phyloP scores from a whole-genome alignment of 2,329 filamentous ascomycete species.

The Fusarium verrucosum region DNA sequence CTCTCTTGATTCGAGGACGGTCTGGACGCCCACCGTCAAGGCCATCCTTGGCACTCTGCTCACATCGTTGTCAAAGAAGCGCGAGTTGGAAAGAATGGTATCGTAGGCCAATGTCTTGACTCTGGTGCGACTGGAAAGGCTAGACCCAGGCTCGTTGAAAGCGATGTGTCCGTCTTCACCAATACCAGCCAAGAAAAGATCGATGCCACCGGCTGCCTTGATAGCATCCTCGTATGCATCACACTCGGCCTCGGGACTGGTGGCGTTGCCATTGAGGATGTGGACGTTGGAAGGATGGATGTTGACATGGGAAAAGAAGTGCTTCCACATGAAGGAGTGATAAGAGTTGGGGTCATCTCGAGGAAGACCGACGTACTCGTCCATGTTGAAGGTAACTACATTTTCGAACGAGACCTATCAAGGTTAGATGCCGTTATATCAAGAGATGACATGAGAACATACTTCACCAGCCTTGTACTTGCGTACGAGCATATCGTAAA shows the following conservation, averaged over 20 bases:
- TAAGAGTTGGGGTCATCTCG: constrained; percentile 87
- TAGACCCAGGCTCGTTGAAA: constrained; percentile 89
- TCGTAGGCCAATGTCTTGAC: constrained; percentile 90
- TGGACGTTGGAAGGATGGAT: constrained; percentile 84
- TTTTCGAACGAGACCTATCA: constrained; percentile 80
- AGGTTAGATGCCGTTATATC: not conserved
- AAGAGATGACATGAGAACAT: constrained; percentile 36
- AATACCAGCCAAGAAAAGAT: constrained; percentile 86
- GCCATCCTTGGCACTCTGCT: constrained; percentile 81
- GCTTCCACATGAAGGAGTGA: constrained; percentile 92
- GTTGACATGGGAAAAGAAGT: constrained; percentile 88
- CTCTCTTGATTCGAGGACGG: constrained; percentile 81
- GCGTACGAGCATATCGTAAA: constrained; percentile 80
- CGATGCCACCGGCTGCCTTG: constrained; percentile 77
- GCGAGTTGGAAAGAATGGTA: constrained; percentile 84
- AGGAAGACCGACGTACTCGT: constrained; percentile 87
- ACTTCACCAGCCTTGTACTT: constrained; percentile 73
- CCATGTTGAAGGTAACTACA: constrained; percentile 95
- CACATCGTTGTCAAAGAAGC: constrained; percentile 82
- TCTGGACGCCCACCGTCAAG: constrained; percentile 85
- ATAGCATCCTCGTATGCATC: constrained; percentile 83
- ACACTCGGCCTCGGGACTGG: constrained; percentile 79
- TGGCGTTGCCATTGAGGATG: constrained; percentile 83
- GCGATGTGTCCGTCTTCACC: constrained; percentile 89
- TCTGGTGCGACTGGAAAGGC: constrained; percentile 77